Conservation (phyloP, 192 early-diverging fungal genomes). For the Coemansia guatemalensis region DNA sequence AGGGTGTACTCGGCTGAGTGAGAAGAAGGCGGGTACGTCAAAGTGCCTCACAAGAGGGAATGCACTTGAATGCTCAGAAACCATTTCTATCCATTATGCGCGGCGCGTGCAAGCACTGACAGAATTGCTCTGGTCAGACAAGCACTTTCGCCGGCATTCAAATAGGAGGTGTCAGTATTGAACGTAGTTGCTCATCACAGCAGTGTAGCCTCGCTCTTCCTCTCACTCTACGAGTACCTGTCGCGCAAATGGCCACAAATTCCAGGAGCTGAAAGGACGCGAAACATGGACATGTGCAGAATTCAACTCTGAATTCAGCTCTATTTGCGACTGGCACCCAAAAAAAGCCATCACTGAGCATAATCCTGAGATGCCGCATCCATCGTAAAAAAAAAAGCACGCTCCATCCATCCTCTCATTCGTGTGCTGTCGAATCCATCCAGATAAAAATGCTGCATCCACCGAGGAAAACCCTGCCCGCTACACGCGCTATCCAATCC, state of each 20-base stretch:
- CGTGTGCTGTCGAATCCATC: slow-evolving; percentile 17
- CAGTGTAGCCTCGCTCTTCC: neutral
- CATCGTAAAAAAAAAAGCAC: neutral
- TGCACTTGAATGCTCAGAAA: slow-evolving; percentile 29
- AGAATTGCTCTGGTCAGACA: slow-evolving; percentile 2
- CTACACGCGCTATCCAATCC: slow-evolving; percentile 8
- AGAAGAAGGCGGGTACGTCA: too few relatives aligned
- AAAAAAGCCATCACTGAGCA: neutral
- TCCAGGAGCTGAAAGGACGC: too few relatives aligned
- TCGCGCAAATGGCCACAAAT: too few relatives aligned
- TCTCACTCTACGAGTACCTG: too few relatives aligned
- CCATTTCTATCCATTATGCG: slow-evolving; percentile 34
- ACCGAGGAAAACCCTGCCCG: neutral
- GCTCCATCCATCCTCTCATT: slow-evolving; percentile 2
- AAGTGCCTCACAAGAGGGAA: too few relatives aligned
- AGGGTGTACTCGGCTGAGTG: too few relatives aligned
- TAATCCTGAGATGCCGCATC: slow-evolving; percentile 6
- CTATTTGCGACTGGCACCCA: too few relatives aligned
- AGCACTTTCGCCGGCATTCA: slow-evolving; percentile 36
- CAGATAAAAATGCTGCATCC: slow-evolving; percentile 3
- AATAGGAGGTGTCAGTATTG: slow-evolving; percentile 61
- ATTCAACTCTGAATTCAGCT: too few relatives aligned
- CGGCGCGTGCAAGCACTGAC: neutral
- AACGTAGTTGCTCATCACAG: slow-evolving; percentile 50
- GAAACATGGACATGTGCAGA: too few relatives aligned